These are phyloP conservation scores for Globisporangium lucens DNA, from an alignment of 352 stramenopile genomes.

Conservation along the genomic window DNA sequence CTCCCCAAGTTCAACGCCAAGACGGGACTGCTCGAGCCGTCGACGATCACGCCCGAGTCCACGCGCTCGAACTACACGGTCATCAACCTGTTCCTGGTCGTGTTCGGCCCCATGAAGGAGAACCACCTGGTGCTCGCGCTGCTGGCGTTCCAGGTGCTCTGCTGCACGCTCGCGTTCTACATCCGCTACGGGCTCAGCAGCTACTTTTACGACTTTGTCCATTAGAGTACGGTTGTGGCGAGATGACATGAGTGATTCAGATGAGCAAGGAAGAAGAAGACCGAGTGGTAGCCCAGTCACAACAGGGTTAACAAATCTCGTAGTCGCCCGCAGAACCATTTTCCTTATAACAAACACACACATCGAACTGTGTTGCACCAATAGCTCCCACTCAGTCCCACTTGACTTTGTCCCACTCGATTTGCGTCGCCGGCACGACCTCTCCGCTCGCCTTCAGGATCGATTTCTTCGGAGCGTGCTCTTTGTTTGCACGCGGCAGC, in stretches of 20 bases:
- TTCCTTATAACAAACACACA: background rate
- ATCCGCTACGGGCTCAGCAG: conserved; percentile 82
- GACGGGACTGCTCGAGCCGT: conserved; percentile 91
- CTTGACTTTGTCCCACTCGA: conserved; percentile 24
- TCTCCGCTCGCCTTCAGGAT: conserved; percentile 47
- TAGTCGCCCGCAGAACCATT: background rate
- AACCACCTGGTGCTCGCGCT: conserved; percentile 62
- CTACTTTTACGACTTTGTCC: conserved; percentile 88
- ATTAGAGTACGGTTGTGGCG: conserved; percentile 29
- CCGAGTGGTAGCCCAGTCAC: too few species aligned
- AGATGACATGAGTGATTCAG: too few species aligned
- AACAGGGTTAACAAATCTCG: too few species aligned
- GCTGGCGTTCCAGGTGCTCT: conserved; percentile 73
- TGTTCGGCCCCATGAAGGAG: conserved; percentile 84
- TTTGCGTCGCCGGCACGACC: conserved; percentile 33
- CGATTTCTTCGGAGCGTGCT: conserved; percentile 38
- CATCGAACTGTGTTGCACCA: background rate
- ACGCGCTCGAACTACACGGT: conserved; percentile 86
- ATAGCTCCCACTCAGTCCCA: background rate
- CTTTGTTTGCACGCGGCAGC: conserved; percentile 44
- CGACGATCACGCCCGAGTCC: conserved; percentile 86
- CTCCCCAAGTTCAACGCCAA: conserved; percentile 93
- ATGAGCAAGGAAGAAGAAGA: too few species aligned
- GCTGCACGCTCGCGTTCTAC: conserved; percentile 75
- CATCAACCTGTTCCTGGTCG: conserved; percentile 84